These are phyloP conservation scores for Lupinus albus DNA, from an alignment of 306 rosid species.

Conservation along the genomic window DNA sequence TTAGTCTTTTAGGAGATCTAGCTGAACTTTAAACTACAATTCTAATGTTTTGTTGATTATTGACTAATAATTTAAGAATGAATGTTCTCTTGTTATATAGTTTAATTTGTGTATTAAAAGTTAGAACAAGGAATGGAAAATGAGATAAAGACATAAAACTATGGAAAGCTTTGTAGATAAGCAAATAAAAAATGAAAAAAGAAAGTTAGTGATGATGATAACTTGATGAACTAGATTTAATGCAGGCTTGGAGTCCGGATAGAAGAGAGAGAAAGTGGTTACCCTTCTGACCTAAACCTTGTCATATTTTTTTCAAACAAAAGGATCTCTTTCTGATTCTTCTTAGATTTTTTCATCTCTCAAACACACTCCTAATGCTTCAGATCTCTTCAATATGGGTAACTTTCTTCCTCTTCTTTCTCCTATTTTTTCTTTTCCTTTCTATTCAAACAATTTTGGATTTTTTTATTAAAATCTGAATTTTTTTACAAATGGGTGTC, in stretches of 20 bases:
- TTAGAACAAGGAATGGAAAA: constrained; percentile 5
- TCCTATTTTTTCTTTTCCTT: neutral
- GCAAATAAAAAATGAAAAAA: neutral
- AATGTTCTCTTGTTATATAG: too few species aligned
- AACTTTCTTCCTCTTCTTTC: neutral
- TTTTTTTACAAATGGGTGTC: constrained; percentile 24
- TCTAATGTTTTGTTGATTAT: too few species aligned
- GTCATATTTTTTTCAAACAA: constrained; percentile 11
- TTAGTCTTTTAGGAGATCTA: too few species aligned
- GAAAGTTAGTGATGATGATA: constrained; percentile 9
- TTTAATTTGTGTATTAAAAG: too few species aligned
- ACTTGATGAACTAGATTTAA: constrained; percentile 58
- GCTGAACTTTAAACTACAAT: too few species aligned
- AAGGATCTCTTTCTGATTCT: constrained; percentile 33
- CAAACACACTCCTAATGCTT: constrained; percentile 28
- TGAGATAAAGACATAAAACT: neutral
- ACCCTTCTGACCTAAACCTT: constrained; percentile 53
- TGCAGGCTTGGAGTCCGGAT: constrained; percentile 62
- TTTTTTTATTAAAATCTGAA: constrained; percentile 38
- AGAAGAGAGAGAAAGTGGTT: constrained; percentile 33
- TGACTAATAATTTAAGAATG: too few species aligned
- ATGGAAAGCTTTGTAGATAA: too few species aligned
- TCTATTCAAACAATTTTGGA: neutral
- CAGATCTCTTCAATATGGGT: constrained; percentile 54
- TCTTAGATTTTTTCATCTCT: constrained; percentile 39